These are phyloP conservation scores for Apophysomyces elegans DNA, from an alignment of 371 early-diverging fungal genomes.

Conservation along the genomic window DNA sequence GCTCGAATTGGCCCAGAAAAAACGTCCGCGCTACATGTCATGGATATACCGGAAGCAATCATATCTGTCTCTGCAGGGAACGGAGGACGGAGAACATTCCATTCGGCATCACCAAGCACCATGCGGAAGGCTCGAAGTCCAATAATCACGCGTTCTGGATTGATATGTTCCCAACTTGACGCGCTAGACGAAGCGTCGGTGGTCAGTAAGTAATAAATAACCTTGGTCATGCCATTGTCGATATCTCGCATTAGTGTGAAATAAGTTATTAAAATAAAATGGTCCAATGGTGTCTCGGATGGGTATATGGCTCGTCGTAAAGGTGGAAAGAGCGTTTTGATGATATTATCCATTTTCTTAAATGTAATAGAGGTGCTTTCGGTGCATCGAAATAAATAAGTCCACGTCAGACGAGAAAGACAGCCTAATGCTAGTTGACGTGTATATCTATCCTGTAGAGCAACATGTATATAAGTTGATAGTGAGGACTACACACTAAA, in stretches of 20 bases:
- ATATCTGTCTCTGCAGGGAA: slow-evolving; percentile 65
- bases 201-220: slow-evolving; percentile 72
- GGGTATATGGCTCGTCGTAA: slow-evolving; percentile 72
- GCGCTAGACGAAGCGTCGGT: slow-evolving; percentile 47
- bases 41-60: slow-evolving; percentile 37
- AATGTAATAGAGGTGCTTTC: slow-evolving; percentile 67
- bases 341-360: slow-evolving; percentile 67
- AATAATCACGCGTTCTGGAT: slow-evolving; percentile 79
- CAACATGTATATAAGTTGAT: not conserved
- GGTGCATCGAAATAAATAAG: slow-evolving; percentile 87
- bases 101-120: slow-evolving; percentile 72
- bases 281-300: slow-evolving; percentile 71
- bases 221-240: slow-evolving; percentile 79
- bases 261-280: slow-evolving; percentile 82
- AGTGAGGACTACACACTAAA: not conserved
- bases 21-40: slow-evolving; percentile 43
- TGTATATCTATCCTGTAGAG: slow-evolving; percentile 68
- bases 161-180: slow-evolving; percentile 55
- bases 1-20: slow-evolving; percentile 42
- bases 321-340: slow-evolving; percentile 73
- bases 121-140: slow-evolving; percentile 76
- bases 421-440: slow-evolving; percentile 78
- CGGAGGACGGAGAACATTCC: slow-evolving; percentile 49
- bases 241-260: slow-evolving; percentile 80
- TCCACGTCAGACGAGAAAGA: slow-evolving; percentile 88